A percentile compares a stretch with the other conserved stretches of the same genome.
These are phyloP conservation scores for Triangularia verruculosa DNA, from an alignment of 2,329 filamentous ascomycete genomes.

Conservation along the genomic window DNA sequence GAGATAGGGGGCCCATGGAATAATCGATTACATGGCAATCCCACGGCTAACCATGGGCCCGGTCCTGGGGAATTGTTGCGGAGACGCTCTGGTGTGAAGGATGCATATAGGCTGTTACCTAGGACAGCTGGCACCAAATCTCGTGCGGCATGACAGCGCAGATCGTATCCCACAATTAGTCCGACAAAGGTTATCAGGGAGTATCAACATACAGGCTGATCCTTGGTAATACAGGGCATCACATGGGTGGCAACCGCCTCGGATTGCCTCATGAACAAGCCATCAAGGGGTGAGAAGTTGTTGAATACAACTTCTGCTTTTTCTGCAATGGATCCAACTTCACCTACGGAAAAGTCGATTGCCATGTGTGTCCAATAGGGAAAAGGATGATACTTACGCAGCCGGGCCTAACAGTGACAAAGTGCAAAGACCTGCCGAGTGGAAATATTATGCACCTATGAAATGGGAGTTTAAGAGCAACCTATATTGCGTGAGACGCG, in stretches of 20 bases:
- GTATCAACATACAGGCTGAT: neutral
- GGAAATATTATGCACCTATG: neutral
- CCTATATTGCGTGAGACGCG: neutral
- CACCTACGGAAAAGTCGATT: too few relatives aligned
- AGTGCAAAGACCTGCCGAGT: neutral
- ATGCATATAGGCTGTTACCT: too few relatives aligned
- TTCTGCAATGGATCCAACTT: too few relatives aligned
- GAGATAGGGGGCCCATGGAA: neutral
- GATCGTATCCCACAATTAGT: neutral
- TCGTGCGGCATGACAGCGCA: neutral
- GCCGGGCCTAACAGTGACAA: too few relatives aligned
- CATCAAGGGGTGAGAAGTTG: too few relatives aligned
- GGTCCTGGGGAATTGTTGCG: neutral
- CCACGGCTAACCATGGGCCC: neutral
- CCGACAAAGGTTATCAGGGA: neutral
- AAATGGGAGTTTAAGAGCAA: neutral
- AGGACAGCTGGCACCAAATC: too few relatives aligned
- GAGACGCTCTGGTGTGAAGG: neutral
- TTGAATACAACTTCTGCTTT: too few relatives aligned
- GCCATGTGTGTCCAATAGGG: too few relatives aligned
- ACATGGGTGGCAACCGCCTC: neutral
- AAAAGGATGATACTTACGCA: too few relatives aligned
- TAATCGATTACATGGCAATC: neutral
- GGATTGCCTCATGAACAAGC: too few relatives aligned
- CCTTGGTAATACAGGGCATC: too few relatives aligned